Conservation (phyloP, 2,329 filamentous ascomycete species). For the Aspergillus flavus region DNA sequence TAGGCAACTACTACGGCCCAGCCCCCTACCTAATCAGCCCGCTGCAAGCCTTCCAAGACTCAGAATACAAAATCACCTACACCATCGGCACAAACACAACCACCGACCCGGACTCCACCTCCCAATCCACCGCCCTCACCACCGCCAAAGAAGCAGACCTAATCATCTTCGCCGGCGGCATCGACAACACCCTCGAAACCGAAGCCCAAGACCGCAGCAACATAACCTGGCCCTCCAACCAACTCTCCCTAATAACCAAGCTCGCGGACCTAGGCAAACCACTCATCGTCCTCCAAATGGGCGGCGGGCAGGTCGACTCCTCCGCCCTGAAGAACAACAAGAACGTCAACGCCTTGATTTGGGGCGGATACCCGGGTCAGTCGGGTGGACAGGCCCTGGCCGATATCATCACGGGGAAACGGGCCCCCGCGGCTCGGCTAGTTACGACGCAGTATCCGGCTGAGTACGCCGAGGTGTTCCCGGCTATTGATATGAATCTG, state of each 20-base stretch:
- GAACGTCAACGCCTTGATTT: constrained; percentile 46
- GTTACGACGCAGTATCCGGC: constrained; percentile 43
- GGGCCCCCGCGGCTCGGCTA: constrained; percentile 46
- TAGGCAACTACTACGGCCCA: constrained; percentile 61
- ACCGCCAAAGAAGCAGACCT: constrained; percentile 40
- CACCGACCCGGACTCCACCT: constrained; percentile 31
- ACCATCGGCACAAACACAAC: constrained; percentile 42
- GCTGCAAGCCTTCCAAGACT: constrained; percentile 53
- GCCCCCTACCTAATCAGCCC: constrained; percentile 60
- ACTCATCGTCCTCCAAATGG: constrained; percentile 46
- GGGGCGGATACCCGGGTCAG: constrained; percentile 50
- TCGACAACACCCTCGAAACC: constrained; percentile 46
- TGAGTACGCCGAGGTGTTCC: constrained; percentile 46
- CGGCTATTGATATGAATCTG: constrained; percentile 45
- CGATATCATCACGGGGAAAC: constrained; percentile 46
- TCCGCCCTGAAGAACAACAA: constrained; percentile 41
- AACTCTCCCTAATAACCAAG: constrained; percentile 44
- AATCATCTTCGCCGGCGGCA: constrained; percentile 46
- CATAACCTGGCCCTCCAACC: constrained; percentile 47
- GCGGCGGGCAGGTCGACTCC: constrained; percentile 48
- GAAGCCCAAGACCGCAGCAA: constrained; percentile 45
- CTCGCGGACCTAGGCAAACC: constrained; percentile 42
- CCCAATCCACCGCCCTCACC: constrained; percentile 33
- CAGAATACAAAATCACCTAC: constrained; percentile 51
- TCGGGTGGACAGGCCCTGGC: constrained; percentile 45